Evolutionary conservation across 1,139 yeast genomes (phyloP).

Genomic region (Scheffersomyces cryptocercus): DNA sequence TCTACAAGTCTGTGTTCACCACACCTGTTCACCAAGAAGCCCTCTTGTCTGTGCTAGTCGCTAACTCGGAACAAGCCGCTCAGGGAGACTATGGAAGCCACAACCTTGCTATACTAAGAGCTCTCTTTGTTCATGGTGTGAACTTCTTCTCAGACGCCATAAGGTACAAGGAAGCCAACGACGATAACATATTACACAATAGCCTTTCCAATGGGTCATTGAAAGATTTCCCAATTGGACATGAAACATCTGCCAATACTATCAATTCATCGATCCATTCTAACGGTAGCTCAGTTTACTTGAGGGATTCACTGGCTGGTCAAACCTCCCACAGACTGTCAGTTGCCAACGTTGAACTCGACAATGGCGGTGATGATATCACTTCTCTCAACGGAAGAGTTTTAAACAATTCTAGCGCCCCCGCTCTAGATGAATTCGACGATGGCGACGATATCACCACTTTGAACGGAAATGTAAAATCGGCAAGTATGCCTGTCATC

Average conservation of each 20-base stretch:
- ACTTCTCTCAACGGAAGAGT: conserved; percentile 18
- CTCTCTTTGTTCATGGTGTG: conserved; percentile 23
- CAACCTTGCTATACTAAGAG: conserved; percentile 15
- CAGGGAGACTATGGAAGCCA: conserved; percentile 6
- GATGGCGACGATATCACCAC: conserved; percentile 36
- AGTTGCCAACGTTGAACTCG: conserved; percentile 7
- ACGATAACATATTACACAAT: neutral
- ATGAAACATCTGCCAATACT: neutral
- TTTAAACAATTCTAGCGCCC: conserved; percentile 7
- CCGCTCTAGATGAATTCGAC: conserved; percentile 9
- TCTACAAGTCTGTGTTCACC: conserved; percentile 25
- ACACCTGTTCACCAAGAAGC: conserved; percentile 28
- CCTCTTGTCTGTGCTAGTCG: conserved; percentile 22
- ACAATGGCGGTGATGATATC: conserved; percentile 26
- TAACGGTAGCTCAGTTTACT: neutral
- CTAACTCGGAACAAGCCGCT: conserved; percentile 20
- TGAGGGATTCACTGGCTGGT: neutral
- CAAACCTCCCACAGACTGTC: neutral
- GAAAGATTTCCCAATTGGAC: neutral
- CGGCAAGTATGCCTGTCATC: neutral
- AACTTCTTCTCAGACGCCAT: conserved; percentile 20
- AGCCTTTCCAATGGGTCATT: neutral
- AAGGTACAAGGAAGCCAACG: conserved; percentile 2
- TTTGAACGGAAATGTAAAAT: conserved; percentile 13
- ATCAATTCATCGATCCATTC: neutral